Conservation (phyloP, 306 rosid species). For the Vicia villosa region DNA sequence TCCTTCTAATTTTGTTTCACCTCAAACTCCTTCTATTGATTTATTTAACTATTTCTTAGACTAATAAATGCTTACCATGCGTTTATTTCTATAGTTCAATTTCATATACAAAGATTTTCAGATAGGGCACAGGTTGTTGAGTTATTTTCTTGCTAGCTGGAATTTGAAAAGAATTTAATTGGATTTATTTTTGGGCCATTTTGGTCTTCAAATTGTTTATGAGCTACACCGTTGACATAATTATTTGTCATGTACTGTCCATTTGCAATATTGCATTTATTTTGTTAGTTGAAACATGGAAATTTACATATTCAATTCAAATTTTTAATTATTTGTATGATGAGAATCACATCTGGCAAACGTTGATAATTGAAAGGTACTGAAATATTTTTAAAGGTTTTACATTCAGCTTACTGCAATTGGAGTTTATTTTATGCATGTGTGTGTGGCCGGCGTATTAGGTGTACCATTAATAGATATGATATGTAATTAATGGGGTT, state of each 20-base stretch:
- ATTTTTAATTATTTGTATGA: conserved; percentile 16
- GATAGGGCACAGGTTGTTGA: not conserved
- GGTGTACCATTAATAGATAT: conserved; percentile 30
- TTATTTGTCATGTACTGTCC: conserved; percentile 33
- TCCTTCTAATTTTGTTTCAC: conserved; percentile 71
- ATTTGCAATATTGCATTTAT: conserved; percentile 28
- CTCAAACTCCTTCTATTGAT: conserved; percentile 58
- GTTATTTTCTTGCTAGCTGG: conserved; percentile 34
- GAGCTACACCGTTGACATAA: conserved; percentile 26
- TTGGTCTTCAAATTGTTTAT: conserved; percentile 33
- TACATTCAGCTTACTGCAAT: conserved; percentile 1
- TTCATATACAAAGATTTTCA: not conserved
- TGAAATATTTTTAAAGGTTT: not conserved
- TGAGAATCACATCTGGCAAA: conserved; percentile 37
- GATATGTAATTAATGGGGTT: not conserved
- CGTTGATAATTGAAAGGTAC: conserved; percentile 27
- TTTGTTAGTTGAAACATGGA: conserved; percentile 15
- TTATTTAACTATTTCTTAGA: conserved; percentile 68
- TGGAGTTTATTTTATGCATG: not conserved
- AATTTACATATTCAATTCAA: not conserved
- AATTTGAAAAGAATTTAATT: too few relatives aligned
- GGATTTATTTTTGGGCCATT: conserved; percentile 33
- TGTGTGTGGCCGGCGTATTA: conserved; percentile 37
- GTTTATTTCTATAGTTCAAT: not conserved
- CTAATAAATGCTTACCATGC: not conserved